Conservation (phyloP, 2,329 filamentous ascomycete genomes). For the Geosmithia putterillii region DNA sequence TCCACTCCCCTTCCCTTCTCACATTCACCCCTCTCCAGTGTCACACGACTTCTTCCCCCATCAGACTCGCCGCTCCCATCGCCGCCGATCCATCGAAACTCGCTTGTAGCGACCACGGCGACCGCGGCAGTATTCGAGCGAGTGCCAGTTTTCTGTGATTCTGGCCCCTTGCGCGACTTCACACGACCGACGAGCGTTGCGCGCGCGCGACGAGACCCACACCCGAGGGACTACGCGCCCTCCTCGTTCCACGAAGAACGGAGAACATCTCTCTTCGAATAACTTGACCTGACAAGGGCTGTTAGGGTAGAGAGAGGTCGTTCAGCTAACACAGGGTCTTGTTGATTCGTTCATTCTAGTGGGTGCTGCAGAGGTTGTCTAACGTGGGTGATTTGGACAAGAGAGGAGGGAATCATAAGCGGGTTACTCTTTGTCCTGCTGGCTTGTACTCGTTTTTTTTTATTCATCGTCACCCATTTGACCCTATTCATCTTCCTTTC, state of each 20-base stretch:
- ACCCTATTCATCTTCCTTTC: conserved; percentile 19
- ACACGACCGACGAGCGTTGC: not conserved
- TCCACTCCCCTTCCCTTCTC: not conserved
- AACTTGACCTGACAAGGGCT: not conserved
- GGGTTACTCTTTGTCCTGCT: conserved; percentile 20
- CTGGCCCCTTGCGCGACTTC: not conserved
- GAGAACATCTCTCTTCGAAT: not conserved
- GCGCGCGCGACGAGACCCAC: not conserved
- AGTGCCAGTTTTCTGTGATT: not conserved
- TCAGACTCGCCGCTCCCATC: not conserved
- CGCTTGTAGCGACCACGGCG: not conserved
- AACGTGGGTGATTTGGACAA: conserved; percentile 11
- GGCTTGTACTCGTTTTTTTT: conserved; percentile 23
- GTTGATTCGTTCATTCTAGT: conserved; percentile 2
- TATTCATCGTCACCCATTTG: conserved; percentile 9
- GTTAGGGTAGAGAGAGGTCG: conserved; percentile 4
- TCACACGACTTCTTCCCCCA: not conserved
- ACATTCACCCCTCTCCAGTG: not conserved
- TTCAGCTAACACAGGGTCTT: conserved; percentile 14
- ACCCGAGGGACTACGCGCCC: not conserved
- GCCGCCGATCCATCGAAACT: not conserved
- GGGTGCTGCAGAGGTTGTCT: conserved; percentile 16
- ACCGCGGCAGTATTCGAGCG: too few relatives aligned
- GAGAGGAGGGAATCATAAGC: conserved; percentile 18
- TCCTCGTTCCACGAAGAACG: not conserved